Conservation (phyloP, 441 rosid species). For the Pelargonium citronellum region DNA sequence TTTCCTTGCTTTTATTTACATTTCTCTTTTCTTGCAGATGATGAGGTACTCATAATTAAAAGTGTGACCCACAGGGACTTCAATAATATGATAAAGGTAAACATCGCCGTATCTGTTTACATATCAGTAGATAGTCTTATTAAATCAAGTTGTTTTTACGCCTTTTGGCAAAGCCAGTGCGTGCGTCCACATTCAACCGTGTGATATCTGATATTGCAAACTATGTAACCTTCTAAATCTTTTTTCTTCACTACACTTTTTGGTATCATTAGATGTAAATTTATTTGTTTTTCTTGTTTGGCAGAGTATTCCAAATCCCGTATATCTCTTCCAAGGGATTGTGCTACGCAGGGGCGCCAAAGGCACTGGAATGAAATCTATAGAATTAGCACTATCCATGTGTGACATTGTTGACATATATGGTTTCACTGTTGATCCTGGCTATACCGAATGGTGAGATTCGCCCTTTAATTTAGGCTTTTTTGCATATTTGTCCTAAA, state of each 20-base stretch:
- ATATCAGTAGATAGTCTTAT: not conserved
- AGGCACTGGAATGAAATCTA: constrained; percentile 98
- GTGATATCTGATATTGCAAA: no score
- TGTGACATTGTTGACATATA: constrained; percentile 91
- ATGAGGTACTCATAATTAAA: constrained; percentile 88
- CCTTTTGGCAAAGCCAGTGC: no score
- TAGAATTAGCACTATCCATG: constrained; percentile 95
- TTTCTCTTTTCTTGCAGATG: constrained; percentile 45
- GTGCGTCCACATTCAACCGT: no score
- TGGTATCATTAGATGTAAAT: not conserved
- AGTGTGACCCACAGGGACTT: constrained; percentile 87
- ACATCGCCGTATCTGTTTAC: not conserved
- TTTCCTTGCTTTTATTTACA: not conserved
- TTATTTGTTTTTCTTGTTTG: not conserved
- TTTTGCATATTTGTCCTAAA: not conserved
- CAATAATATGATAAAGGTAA: constrained; percentile 88
- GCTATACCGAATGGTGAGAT: constrained; percentile 89
- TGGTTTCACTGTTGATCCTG: constrained; percentile 99
- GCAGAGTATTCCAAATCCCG: constrained; percentile 92
- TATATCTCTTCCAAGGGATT: constrained; percentile 97
- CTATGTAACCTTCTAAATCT: no score
- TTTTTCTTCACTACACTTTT: not conserved
- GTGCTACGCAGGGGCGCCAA: constrained; percentile 96
- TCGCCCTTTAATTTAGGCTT: no score
- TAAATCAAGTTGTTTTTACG: no score